phyloP scores from a whole-genome alignment of 1,139 yeast genomes.

The Yamadazyma siamensis region DNA sequence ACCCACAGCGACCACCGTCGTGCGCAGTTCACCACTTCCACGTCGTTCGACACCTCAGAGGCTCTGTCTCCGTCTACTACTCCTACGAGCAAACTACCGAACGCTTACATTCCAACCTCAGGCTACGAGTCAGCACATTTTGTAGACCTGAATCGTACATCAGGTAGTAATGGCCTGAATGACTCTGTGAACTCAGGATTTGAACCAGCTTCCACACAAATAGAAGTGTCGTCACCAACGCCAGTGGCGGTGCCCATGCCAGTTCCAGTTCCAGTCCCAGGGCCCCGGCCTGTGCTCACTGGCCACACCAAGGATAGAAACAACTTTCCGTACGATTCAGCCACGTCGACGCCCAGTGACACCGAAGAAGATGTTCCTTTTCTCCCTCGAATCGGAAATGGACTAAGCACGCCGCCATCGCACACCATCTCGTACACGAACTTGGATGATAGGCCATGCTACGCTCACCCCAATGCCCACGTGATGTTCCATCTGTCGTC shows the following conservation, averaged over 20 bases:
- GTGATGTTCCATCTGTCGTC: constrained; percentile 19
- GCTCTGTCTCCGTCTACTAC: neutral
- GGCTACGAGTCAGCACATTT: too few relatives aligned
- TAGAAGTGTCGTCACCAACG: too few relatives aligned
- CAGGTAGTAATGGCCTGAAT: too few relatives aligned
- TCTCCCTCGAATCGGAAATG: constrained; percentile 26
- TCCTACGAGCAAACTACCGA: too few relatives aligned
- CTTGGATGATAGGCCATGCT: constrained; percentile 33
- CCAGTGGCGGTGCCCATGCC: neutral
- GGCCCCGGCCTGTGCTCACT: too few relatives aligned
- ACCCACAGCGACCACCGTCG: too few relatives aligned
- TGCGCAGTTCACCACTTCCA: neutral
- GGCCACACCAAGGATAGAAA: neutral
- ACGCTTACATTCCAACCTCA: too few relatives aligned
- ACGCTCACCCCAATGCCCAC: constrained; percentile 40
- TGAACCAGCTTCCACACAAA: too few relatives aligned
- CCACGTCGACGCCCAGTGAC: constrained; percentile 11
- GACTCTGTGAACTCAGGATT: too few relatives aligned
- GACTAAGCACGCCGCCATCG: constrained; percentile 29
- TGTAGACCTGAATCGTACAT: too few relatives aligned
- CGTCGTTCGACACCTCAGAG: neutral
- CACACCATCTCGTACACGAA: constrained; percentile 18
- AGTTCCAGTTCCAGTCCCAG: constrained; percentile 1
- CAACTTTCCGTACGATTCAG: neutral
- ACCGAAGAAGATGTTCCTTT: constrained; percentile 19